Conservation (phyloP, 192 early-diverging fungal species). For the Gigaspora rosea region DNA sequence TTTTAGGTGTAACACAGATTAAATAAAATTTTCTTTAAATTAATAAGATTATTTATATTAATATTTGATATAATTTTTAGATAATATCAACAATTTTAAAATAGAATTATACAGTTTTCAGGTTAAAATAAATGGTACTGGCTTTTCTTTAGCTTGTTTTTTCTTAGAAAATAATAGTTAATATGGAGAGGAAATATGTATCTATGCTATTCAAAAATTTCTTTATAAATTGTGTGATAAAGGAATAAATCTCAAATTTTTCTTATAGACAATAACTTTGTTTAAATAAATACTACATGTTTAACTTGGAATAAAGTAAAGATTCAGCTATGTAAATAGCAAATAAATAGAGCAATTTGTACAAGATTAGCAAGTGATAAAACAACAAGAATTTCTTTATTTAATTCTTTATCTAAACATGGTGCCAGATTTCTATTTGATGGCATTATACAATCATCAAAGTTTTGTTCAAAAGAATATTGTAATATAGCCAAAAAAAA, state of each 20-base stretch:
- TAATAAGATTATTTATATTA: too few relatives aligned
- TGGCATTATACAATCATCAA: background rate
- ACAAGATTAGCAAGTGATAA: background rate
- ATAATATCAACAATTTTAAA: too few relatives aligned
- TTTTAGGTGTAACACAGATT: too few relatives aligned
- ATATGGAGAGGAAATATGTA: background rate
- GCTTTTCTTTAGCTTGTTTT: too few relatives aligned
- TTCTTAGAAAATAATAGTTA: too few relatives aligned
- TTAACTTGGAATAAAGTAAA: background rate
- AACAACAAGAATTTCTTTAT: background rate
- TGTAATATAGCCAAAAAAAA: background rate
- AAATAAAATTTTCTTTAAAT: too few relatives aligned
- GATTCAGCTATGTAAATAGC: background rate
- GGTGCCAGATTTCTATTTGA: background rate
- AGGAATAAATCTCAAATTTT: background rate
- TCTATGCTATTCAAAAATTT: background rate
- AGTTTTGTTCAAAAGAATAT: conserved; percentile 10
- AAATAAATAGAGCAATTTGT: background rate
- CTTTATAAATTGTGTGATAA: too few relatives aligned
- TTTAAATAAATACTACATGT: background rate
- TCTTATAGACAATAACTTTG: conserved; percentile 11
- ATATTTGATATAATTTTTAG: too few relatives aligned
- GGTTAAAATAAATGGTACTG: too few relatives aligned
- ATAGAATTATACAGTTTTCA: too few relatives aligned
- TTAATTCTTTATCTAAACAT: background rate